phyloP scores from a whole-genome alignment of 116 monocot species.

The Zostera marina region DNA sequence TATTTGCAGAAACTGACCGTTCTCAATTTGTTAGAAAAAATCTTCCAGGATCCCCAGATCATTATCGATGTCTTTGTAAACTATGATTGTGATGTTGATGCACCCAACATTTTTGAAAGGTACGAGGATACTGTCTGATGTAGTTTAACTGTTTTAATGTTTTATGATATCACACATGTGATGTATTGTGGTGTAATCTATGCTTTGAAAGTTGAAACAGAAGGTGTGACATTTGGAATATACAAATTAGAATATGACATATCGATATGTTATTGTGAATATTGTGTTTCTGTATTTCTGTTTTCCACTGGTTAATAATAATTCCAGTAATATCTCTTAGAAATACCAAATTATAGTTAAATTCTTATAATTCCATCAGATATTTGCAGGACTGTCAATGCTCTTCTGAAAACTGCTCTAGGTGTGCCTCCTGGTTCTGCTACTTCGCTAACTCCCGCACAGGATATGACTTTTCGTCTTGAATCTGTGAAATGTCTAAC shows the following conservation, averaged over 20 bases:
- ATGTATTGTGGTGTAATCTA: background rate
- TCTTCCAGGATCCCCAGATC: conserved; percentile 76
- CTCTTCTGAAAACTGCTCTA: conserved; percentile 80
- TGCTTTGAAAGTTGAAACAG: too few species aligned
- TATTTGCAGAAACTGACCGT: conserved; percentile 93
- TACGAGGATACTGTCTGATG: conserved; percentile 6
- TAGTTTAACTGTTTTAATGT: background rate
- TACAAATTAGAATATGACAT: too few species aligned
- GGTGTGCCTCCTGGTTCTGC: conserved; percentile 78
- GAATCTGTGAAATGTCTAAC: conserved; percentile 86
- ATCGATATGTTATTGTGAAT: too few species aligned
- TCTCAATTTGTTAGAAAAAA: conserved; percentile 72
- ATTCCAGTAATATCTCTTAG: too few species aligned
- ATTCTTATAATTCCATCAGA: conserved; percentile 78
- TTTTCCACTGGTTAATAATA: too few species aligned
- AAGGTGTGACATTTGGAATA: too few species aligned
- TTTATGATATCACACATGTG: too few species aligned
- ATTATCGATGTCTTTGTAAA: conserved; percentile 92
- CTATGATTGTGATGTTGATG: conserved; percentile 97
- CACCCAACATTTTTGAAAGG: conserved; percentile 97
- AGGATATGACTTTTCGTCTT: conserved; percentile 58
- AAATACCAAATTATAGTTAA: conserved; percentile 11
- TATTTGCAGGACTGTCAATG: conserved; percentile 92
- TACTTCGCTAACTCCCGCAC: conserved; percentile 61
- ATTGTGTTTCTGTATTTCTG: too few species aligned